These are phyloP conservation scores for Nicotiana otophora DNA, from an alignment of 257 asterid species.

Conservation along the genomic window DNA sequence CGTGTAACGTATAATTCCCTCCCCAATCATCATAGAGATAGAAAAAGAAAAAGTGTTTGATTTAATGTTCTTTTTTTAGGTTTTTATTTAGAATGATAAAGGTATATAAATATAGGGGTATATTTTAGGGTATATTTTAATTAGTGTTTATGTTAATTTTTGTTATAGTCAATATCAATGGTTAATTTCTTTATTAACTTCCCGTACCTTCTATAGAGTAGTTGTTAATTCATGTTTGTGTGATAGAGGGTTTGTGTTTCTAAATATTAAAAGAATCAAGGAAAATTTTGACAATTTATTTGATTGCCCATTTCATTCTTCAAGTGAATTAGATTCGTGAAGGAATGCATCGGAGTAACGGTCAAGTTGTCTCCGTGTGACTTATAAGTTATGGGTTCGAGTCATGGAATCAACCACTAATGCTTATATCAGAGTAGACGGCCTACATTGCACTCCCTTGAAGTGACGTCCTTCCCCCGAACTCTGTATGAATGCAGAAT, in stretches of 20 bases:
- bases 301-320: too few relatives aligned
- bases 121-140: background rate
- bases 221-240: background rate
- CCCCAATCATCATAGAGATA: background rate
- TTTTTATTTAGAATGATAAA: background rate
- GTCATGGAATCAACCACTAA: too few relatives aligned
- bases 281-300: too few relatives aligned
- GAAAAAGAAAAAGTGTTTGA: constrained; percentile 17
- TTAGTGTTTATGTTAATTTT: background rate
- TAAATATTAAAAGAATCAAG: background rate
- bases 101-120: background rate
- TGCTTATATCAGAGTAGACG: too few relatives aligned
- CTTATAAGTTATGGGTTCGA: too few relatives aligned
- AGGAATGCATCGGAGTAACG: too few relatives aligned
- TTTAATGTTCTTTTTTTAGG: background rate
- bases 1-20: constrained; percentile 22
- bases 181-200: background rate
- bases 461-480: too few relatives aligned
- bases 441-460: too few relatives aligned
- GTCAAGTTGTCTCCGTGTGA: too few relatives aligned
- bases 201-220: background rate
- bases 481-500: too few relatives aligned
- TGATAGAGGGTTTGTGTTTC: background rate
- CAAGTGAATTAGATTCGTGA: too few relatives aligned
- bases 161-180: background rate